Percentiles rank a stretch among this genome's conserved stretches.
Conservation (phyloP, 2,329 filamentous ascomycete genomes). For the Chrysoporthe puriensis region DNA sequence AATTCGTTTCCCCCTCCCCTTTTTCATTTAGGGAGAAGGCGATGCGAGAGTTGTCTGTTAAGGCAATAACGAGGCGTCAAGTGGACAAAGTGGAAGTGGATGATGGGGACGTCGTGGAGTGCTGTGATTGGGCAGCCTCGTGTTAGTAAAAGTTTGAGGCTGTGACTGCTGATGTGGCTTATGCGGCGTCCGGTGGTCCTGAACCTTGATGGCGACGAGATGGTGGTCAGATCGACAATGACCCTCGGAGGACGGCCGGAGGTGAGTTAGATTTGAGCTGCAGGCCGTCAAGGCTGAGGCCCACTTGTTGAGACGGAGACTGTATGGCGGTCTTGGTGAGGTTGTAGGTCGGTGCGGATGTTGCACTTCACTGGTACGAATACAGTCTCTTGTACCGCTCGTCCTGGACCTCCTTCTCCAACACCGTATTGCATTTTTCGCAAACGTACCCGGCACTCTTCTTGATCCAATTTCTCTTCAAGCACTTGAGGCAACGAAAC, state of each 20-base stretch:
- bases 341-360: not conserved
- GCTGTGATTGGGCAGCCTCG: not conserved
- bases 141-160: not conserved
- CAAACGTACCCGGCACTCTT: conserved; percentile 48
- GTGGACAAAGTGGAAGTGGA: not conserved
- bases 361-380: not conserved
- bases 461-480: conserved; percentile 48
- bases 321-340: not conserved
- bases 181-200: not conserved
- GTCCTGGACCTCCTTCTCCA: conserved; percentile 48
- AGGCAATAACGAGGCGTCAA: not conserved
- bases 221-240: not conserved
- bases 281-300: not conserved
- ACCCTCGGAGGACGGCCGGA: not conserved
- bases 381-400: conserved; percentile 1
- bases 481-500: conserved; percentile 61
- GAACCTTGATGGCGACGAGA: not conserved
- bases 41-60: not conserved
- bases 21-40: not conserved
- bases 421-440: conserved; percentile 49
- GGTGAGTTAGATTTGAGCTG: not conserved
- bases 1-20: not conserved
- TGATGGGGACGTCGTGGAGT: not conserved
- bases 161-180: not conserved
- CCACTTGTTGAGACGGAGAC: not conserved